Conservation (phyloP, 805 yeast genomes). For the Isabelozyma rhagii region DNA sequence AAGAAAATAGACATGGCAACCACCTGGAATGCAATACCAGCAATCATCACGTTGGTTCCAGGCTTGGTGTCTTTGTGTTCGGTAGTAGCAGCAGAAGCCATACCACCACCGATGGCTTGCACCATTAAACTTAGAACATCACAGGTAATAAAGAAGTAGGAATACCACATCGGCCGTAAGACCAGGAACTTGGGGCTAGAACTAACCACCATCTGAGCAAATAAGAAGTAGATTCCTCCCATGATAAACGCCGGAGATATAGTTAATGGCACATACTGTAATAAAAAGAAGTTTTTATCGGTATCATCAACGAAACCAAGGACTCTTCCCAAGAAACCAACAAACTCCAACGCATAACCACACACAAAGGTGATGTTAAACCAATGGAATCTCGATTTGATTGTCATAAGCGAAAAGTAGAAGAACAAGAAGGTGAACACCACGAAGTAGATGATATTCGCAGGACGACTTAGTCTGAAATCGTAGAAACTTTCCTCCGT, state of each 20-base stretch:
- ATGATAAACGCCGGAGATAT: constrained; percentile 42
- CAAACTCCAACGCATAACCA: constrained; percentile 33
- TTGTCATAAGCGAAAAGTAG: constrained; percentile 23
- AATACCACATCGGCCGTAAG: constrained; percentile 42
- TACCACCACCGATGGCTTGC: constrained; percentile 42
- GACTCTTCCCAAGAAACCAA: constrained; percentile 38
- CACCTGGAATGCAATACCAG: constrained; percentile 37
- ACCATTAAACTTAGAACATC: constrained; percentile 36
- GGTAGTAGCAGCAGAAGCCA: constrained; percentile 24
- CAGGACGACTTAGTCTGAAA: constrained; percentile 21
- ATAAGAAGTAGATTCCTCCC: constrained; percentile 41
- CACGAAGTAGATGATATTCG: constrained; percentile 28
- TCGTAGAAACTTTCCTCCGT: constrained; percentile 26
- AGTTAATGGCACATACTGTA: constrained; percentile 35
- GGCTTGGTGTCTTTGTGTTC: constrained; percentile 18
- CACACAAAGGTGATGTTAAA: constrained; percentile 34
- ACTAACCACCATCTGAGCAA: constrained; percentile 38
- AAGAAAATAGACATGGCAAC: constrained; percentile 36
- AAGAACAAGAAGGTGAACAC: constrained; percentile 22
- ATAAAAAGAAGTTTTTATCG: constrained; percentile 17
- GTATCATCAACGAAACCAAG: constrained; percentile 22
- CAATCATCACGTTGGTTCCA: constrained; percentile 36
- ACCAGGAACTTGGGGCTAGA: constrained; percentile 36
- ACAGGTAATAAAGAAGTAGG: constrained; percentile 36
- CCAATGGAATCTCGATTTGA: constrained; percentile 36